These are phyloP conservation scores for Verticillium alfalfae DNA, from an alignment of 2,329 filamentous ascomycete genomes.

Conservation along the genomic window DNA sequence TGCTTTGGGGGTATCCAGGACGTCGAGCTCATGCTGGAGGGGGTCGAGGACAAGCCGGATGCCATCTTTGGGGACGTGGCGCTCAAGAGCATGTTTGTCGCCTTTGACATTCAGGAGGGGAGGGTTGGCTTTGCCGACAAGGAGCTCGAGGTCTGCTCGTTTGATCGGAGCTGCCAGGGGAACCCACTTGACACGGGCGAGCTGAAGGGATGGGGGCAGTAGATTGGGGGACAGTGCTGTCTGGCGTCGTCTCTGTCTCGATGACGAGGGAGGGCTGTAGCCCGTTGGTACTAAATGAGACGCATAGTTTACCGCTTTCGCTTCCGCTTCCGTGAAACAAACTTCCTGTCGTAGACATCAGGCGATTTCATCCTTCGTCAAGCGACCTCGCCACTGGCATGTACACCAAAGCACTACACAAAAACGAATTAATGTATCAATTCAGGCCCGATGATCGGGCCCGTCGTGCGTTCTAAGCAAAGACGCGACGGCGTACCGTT, in stretches of 20 bases:
- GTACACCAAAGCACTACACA: too few species aligned
- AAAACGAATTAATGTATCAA: not conserved
- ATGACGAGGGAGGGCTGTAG: not conserved
- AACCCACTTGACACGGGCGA: not conserved
- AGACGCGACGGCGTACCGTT: not conserved
- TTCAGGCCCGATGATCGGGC: not conserved
- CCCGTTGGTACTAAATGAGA: too few species aligned
- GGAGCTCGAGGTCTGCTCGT: not conserved
- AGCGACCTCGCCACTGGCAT: too few species aligned
- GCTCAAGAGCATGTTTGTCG: constrained; percentile 70
- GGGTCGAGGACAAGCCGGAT: constrained; percentile 23
- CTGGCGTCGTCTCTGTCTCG: not conserved
- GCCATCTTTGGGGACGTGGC: constrained; percentile 75
- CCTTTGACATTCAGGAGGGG: constrained; percentile 50
- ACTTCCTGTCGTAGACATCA: too few species aligned
- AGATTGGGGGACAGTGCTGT: too few species aligned
- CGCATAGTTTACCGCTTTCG: too few species aligned
- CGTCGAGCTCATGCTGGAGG: constrained; percentile 23
- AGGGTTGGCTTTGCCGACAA: constrained; percentile 36
- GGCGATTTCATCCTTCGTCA: too few species aligned
- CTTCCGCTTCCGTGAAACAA: too few species aligned
- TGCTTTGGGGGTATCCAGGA: constrained; percentile 77
- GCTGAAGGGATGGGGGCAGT: not conserved
- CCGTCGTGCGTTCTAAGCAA: not conserved
- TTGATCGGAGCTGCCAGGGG: not conserved